phyloP scores from a whole-genome alignment of 495 filamentous ascomycete genomes.

The Lophiotrema nucula region DNA sequence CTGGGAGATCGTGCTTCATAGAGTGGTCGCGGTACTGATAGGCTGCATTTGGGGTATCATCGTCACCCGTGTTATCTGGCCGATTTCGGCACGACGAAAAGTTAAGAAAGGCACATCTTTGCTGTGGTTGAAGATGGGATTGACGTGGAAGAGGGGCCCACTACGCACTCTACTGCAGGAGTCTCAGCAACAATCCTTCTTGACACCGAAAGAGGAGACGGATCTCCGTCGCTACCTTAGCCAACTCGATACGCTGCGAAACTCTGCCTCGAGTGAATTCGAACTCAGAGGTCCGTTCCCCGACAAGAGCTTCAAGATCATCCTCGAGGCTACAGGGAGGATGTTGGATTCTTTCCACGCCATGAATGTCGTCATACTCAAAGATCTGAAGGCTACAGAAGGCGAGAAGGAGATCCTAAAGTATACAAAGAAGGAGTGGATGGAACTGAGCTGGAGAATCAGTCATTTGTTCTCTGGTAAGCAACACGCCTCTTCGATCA shows the following conservation, averaged over 20 bases:
- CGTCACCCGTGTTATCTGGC: conserved; percentile 87
- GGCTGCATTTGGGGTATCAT: conserved; percentile 92
- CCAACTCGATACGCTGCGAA: conserved; percentile 68
- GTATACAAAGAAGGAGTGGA: conserved; percentile 77
- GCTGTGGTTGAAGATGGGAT: conserved; percentile 88
- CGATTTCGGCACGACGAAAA: conserved; percentile 81
- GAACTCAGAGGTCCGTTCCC: conserved; percentile 84
- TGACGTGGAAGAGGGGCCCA: conserved; percentile 96
- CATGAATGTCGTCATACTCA: conserved; percentile 88
- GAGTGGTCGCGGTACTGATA: conserved; percentile 80
- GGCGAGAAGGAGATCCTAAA: conserved; percentile 77
- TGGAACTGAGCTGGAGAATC: conserved; percentile 76
- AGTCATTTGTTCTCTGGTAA: conserved; percentile 85
- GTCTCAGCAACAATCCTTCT: conserved; percentile 53
- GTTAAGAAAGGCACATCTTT: conserved; percentile 82
- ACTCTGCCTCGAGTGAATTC: conserved; percentile 75
- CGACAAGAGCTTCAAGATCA: conserved; percentile 61
- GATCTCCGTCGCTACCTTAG: conserved; percentile 60
- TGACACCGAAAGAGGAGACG: conserved; percentile 79
- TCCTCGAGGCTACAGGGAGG: conserved; percentile 73
- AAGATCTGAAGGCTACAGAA: conserved; percentile 70
- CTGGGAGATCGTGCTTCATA: conserved; percentile 82
- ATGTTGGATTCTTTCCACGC: conserved; percentile 92
- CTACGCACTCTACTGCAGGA: conserved; percentile 66
- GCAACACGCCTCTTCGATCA: conserved; percentile 14